Base-by-base conservation (phyloP, 495 filamentous ascomycete species). In the Aspergillus cavernicola region DNA sequence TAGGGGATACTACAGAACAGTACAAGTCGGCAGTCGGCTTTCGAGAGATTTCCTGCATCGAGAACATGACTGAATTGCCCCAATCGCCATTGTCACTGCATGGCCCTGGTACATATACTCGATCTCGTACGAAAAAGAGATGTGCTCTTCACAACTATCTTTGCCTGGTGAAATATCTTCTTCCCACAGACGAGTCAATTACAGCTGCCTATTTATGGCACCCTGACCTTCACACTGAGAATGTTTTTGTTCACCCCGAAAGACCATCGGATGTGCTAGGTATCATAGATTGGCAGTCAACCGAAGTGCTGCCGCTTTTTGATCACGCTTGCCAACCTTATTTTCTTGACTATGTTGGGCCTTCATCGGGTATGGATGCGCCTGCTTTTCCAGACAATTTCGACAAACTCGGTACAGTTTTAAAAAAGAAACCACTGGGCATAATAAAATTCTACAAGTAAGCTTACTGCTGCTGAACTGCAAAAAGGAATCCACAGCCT, bases 261-360 rank as follows among this genome's bases (percentile, higher is more conserved):
- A 51, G 62, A 6, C 64, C 61, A 50, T 48, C 19, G 26, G 48
- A 42, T n/a, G 60, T 66, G 24, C 6, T 56, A 3, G 61, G 61
- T 23, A 62, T 64, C 22, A 59, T 66, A 36, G 61, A 64, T 54
- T 66, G 64, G 64, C 64, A 66, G 50, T 62, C 55, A 36, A 32
- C 50, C 36, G 57, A 58, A 48, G 42, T 43, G 0, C 50, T 41
- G 36, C 61, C 64, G 15, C 58, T 66, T 51, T 66, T 60, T 28
- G 57, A 54, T 37, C 64, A 66, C 39, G 56, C 47, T 29, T 29
- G 31, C n/a, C 56, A 40, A 19, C 64, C 66, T 22, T 62, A 48
- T 11, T 57, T 66, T 56, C 57, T 63, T 12, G 58, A 61, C 42
- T 64, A 64, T 52, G 54, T 55, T n/a, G 58, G 55, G 29, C 62